A percentile compares a stretch with the other conserved stretches of the same genome.
These are phyloP conservation scores for Mucor saturninus DNA, from an alignment of 371 early-diverging fungal species.

Conservation along the genomic window DNA sequence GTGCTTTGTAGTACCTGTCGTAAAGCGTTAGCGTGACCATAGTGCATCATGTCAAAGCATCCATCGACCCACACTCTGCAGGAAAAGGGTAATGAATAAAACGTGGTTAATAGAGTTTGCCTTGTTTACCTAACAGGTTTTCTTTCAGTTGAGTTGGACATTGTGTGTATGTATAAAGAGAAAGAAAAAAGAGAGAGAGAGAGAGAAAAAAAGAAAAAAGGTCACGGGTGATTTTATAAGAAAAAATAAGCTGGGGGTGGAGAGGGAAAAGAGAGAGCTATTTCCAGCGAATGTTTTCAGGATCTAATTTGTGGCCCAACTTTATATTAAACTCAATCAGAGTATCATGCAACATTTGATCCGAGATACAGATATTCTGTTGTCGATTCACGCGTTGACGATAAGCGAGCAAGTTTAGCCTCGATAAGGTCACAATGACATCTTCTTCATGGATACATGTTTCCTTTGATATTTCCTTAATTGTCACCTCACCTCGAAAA, in stretches of 20 bases:
- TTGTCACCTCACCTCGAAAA: conserved; percentile 34
- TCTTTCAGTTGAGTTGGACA: conserved; percentile 12
- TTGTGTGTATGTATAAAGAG: neutral
- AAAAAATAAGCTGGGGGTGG: neutral
- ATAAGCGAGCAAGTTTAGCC: conserved; percentile 37
- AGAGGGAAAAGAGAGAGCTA: neutral
- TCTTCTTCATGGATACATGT: conserved; percentile 50
- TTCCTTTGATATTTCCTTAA: conserved; percentile 35
- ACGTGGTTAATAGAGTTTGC: neutral
- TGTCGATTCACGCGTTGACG: conserved; percentile 7
- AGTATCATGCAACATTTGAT: conserved; percentile 27
- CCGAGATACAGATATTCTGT: conserved; percentile 32
- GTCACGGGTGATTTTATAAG: neutral
- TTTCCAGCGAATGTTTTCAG: conserved; percentile 24
- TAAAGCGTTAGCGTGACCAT: conserved; percentile 95
- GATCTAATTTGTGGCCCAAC: conserved; percentile 25
- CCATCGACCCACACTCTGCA: conserved; percentile 88
- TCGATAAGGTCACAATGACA: conserved; percentile 37
- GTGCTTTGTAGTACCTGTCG: conserved; percentile 62
- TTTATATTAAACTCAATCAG: conserved; percentile 21
- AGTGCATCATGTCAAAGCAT: conserved; percentile 97
- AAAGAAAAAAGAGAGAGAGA: no score
- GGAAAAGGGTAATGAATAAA: neutral
- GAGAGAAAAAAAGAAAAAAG: neutral
- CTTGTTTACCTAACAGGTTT: conserved; percentile 30